Evolutionary conservation across 768 basidiomycete genomes (phyloP).

Genomic region (Crepidotus variabilis): DNA sequence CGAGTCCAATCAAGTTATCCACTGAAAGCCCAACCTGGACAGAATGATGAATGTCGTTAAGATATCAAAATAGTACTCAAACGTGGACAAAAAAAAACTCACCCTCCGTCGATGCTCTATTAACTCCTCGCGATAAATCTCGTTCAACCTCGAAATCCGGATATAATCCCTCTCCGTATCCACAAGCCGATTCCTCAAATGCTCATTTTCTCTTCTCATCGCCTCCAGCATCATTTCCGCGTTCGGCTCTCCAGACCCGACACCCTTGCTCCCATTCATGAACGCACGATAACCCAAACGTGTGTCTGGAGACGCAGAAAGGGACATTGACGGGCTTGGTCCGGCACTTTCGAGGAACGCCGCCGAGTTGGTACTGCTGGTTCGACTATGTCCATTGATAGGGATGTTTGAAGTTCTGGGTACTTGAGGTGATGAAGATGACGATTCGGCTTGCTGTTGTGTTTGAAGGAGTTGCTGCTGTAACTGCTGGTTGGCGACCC

Average conservation of each 20-base stretch:
- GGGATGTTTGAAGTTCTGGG: not conserved
- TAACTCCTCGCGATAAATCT: conserved; percentile 81
- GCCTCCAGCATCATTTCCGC: conserved; percentile 68
- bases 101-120: conserved; percentile 75
- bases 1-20: conserved; percentile 74
- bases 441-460: not conserved
- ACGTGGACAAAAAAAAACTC: conserved; percentile 29
- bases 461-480: conserved; percentile 13
- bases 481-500: conserved; percentile 53
- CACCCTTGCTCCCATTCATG: not conserved
- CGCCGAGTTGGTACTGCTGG: conserved; percentile 2
- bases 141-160: conserved; percentile 69
- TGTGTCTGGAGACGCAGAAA: not conserved
- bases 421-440: not conserved
- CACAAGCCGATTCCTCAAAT: conserved; percentile 58
- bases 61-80: no score
- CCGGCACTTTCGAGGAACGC: not conserved
- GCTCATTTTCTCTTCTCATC: conserved; percentile 77
- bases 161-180: conserved; percentile 79
- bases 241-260: conserved; percentile 32
- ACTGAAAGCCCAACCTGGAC: conserved; percentile 68
- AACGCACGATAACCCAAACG: not conserved
- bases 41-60: conserved; percentile 6
- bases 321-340: not conserved
- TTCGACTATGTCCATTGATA: not conserved